A percentile compares a stretch with the other conserved stretches of the same genome.
phyloP scores from a whole-genome alignment of 2,329 filamentous ascomycete genomes.

The Coniochaeta hoffmannii region DNA sequence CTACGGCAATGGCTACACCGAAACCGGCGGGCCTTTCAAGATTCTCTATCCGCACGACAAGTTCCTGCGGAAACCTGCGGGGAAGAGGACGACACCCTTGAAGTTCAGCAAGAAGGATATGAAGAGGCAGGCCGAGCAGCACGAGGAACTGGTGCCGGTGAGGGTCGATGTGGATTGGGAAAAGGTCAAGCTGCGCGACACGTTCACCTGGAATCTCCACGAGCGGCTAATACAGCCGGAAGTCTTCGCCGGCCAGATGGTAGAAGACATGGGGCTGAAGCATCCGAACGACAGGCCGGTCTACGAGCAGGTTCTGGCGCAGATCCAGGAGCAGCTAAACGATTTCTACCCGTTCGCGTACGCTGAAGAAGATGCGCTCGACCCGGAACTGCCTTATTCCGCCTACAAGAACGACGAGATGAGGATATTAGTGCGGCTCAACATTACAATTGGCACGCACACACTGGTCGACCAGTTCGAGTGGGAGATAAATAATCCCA shows the following conservation, averaged over 20 bases:
- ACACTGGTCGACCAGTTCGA: conserved; percentile 96
- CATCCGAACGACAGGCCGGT: conserved; percentile 60
- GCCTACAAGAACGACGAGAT: conserved; percentile 99
- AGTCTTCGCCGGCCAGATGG: conserved; percentile 78
- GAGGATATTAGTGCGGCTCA: conserved; percentile 90
- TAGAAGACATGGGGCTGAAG: conserved; percentile 83
- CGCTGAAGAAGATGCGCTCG: conserved; percentile 82
- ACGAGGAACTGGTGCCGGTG: conserved; percentile 86
- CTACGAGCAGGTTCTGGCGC: conserved; percentile 51
- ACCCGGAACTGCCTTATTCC: conserved; percentile 81
- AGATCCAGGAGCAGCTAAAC: conserved; percentile 81
- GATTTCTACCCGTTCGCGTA: conserved; percentile 92
- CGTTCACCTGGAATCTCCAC: conserved; percentile 97
- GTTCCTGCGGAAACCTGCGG: conserved; percentile 51
- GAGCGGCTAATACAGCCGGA: conserved; percentile 76
- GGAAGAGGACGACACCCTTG: conserved; percentile 66
- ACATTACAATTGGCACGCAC: conserved; percentile 93
- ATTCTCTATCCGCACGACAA: conserved; percentile 76
- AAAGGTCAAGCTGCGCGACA: conserved; percentile 91
- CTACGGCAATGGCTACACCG: conserved; percentile 81
- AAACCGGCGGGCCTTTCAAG: conserved; percentile 56
- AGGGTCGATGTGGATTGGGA: conserved; percentile 92
- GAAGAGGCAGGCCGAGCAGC: conserved; percentile 77
- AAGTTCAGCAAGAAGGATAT: conserved; percentile 74
- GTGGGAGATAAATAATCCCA: conserved; percentile 95